Base-by-base conservation (phyloP, 768 basidiomycete genomes). In the Boletellus ananiceps region DNA sequence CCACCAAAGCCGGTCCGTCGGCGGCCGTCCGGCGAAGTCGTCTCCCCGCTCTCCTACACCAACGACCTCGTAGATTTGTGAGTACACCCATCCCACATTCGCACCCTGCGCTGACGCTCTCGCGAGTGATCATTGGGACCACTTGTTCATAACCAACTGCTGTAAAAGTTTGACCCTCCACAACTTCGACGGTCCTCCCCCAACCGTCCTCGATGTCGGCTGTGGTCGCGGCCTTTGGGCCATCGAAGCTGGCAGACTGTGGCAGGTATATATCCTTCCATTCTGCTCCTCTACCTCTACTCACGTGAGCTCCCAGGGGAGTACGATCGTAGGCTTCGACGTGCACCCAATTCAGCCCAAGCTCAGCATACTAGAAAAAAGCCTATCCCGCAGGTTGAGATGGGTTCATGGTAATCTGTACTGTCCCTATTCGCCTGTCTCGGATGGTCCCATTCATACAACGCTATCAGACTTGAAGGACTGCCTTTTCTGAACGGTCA, bases 331-430 rank as follows among this genome's bases (percentile, higher is more conserved):
- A 27, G 86, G 86, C 8, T 79, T 81, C 50, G 86, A 88, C 57
- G 65, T 79, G 23, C 67, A 68, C 21, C 57, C 71, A 3, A 70
- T 78, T 23, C 86, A 88, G 55, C 84, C 85, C 9, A 69, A 67
- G 25, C 61, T 69, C 18, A 47, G 56, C 9, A 57, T 74, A 4
- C 59, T 71, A 4, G 61, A 73, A 31, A 66, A 67, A 16, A 68
- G 73, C 41, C 56, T 85, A 6, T 65, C 77, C 2, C 62, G 65
- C 9, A 76, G 85, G 45, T 61, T 87, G 13, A 70, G 71, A 61
- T 88, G 86, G 86, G 73, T 83, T 0, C 80, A 81, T 47, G 83
- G 81, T 34, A 82, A 86, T 58, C 61, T 88, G 86, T 86, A 40
- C 76, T 67, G 15, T 19, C 32, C 41, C 52, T 42, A 7, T 18